Evolutionary conservation across 148 eudicot species (phyloP), one percentile per base, ranked within the genome.

Genomic region (Nepenthes mirabilis): DNA sequence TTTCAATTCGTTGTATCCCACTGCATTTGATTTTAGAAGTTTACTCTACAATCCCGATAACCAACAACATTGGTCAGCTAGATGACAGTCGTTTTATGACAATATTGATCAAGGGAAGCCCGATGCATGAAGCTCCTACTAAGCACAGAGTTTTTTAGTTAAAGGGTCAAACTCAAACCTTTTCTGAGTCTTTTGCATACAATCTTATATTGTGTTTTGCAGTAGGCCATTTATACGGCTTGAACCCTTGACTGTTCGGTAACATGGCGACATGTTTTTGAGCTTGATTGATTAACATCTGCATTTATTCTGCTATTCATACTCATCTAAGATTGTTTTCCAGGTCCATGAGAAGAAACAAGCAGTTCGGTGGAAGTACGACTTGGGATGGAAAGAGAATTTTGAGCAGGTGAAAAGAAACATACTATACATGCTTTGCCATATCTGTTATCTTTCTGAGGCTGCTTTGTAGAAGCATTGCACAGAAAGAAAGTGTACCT

Each of bases 281-380:
- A 23, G 36, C 5, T 7, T 6, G n/a, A 36, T n/a, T 12, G 8
- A 1, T 36, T 37, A 13, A 36, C 7, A 4, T 37, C 37, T 54
- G 37, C 13, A 9, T 2, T 37, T 51, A 36, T 36, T 36, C 55
- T 36, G 55, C 43, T 23, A 23, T 23, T 33, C 48, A 10, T 23
- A 36, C 7, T 54, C 14, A 40, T 34, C 34, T 32, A 37, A 58
- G 55, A 48, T 45, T 73, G 10, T 69, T 51, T 66, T 71, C 36
- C 86, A 91, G 97, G 90, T 87, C 55, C 72, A 87, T 74, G 95
- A 85, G 76, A 91, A 91, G 80, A 87, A 71, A 72, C 76, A 76
- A 57, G 65, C 65, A 52, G 74, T 64, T 53, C 61, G 70, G 55
- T 91, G 97, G 97, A 91, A 85, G 80, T 91, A 91, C 43, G 95